Base-by-base conservation (phyloP, 148 eudicot genomes). In the Nyssa sinensis region DNA sequence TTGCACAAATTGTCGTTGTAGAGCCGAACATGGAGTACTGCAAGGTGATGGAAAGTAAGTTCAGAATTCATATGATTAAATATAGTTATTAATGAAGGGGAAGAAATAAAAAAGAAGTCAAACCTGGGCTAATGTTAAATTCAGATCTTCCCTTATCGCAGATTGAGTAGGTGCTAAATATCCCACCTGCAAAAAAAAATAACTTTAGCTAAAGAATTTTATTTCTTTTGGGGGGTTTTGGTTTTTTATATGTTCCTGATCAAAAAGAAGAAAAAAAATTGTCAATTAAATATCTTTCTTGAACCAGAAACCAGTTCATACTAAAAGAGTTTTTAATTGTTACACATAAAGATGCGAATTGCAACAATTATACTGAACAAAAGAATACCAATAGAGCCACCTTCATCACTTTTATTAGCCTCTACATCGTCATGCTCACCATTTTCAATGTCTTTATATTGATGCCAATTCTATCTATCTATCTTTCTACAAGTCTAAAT, bases 11-110 rank as follows among this genome's bases (percentile, higher is more conserved):
- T 16, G 97, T 90, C 61, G 87, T 41, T 5, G 88, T 87, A 25
- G 97, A 92, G 41, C 97, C 97, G 79, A 90, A 93, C 71, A 82
- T 74, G 60, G 95, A 93, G 79, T 77, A 93, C 93, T 90, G 84
- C 74, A 81, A 66, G 27, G 14, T 17, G 7, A 58, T 3, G 13
- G 5, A 21, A 19, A 32, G n/a, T 31, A n/a, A 81, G 17, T 23
- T n/a, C 14, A 16, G n/a, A 9, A 21, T 23, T 29, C 21, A 19
- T n/a, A 19, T n/a, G 59, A 17, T 55, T 13, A 3, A 3, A 19
- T n/a, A 19, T 55, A 11, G 51, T 19, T 11, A 3, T 19, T 44
- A 44, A 44, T 44, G 17, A 12, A 44, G 51, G 17, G 16, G 34
- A 35, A 6, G 28, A 0, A 23, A 5, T 6, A n/a, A 25, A 64